Percentiles rank a stretch among this genome's conserved stretches.
phyloP scores from a whole-genome alignment of 345 rosid genomes.

The Rhodamnia argentea region DNA sequence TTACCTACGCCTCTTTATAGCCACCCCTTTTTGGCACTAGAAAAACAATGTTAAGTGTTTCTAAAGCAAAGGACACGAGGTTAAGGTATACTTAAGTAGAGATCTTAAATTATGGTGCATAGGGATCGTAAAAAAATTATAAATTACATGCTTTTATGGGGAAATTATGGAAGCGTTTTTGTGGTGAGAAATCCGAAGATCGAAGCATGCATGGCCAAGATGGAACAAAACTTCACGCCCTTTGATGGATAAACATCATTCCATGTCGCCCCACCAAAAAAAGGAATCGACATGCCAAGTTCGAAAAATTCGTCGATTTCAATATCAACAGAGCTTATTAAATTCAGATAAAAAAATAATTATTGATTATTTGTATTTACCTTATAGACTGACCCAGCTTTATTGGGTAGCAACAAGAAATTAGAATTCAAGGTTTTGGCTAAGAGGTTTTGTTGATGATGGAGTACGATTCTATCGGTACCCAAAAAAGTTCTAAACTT shows the following conservation, averaged over 20 bases:
- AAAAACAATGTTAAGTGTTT: background rate
- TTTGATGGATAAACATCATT: background rate
- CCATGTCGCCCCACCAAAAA: background rate
- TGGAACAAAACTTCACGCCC: background rate
- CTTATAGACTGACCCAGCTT: background rate
- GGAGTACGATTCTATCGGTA: background rate
- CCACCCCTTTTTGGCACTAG: background rate
- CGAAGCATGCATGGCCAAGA: background rate
- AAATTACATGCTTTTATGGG: background rate
- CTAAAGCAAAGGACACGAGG: background rate
- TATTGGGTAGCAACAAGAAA: background rate
- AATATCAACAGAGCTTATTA: background rate
- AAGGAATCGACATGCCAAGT: background rate
- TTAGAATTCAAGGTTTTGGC: background rate
- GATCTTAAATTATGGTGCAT: background rate
- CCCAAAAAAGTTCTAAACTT: too few species aligned
- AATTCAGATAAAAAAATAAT: background rate
- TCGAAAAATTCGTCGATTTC: background rate
- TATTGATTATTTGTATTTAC: background rate
- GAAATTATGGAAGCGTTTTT: background rate
- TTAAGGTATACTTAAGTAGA: background rate
- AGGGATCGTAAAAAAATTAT: background rate
- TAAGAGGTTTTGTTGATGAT: background rate
- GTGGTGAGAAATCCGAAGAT: conserved; percentile 1
- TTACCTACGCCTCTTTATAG: background rate